phyloP scores from a whole-genome alignment of 805 yeast species.

The Wickerhamiella kazuoi region DNA sequence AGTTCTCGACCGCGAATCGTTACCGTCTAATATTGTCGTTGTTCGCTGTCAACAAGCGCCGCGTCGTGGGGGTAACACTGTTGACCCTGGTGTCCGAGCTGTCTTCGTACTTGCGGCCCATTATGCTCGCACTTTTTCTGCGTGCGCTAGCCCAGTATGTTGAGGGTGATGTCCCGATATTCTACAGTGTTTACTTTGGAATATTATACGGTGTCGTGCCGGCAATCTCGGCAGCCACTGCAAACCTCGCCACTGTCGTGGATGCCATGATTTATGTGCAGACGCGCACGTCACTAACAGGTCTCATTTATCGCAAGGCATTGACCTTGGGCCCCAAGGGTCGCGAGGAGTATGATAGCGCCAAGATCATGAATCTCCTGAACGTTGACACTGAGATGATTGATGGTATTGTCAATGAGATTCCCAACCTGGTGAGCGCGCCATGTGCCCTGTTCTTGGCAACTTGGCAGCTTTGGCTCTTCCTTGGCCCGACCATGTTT shows the following conservation, averaged over 20 bases:
- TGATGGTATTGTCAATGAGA: slow-evolving; percentile 55
- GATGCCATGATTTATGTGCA: slow-evolving; percentile 7
- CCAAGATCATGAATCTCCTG: slow-evolving; percentile 86
- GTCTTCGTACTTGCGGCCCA: slow-evolving; percentile 9
- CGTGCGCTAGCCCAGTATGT: slow-evolving; percentile 7
- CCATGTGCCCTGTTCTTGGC: slow-evolving; percentile 72
- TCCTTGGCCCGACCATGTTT: slow-evolving; percentile 80
- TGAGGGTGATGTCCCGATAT: slow-evolving; percentile 8
- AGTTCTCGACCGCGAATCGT: neutral
- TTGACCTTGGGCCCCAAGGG: slow-evolving; percentile 48
- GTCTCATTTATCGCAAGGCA: slow-evolving; percentile 53
- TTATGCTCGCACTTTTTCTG: slow-evolving; percentile 11
- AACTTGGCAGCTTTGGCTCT: slow-evolving; percentile 46
- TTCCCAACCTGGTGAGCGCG: slow-evolving; percentile 74
- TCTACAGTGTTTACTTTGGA: slow-evolving; percentile 11
- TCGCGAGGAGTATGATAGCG: slow-evolving; percentile 50
- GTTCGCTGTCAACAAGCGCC: neutral
- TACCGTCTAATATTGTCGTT: slow-evolving; percentile 11
- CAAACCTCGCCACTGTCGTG: slow-evolving; percentile 7
- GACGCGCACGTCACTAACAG: slow-evolving; percentile 30
- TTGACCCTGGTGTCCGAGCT: slow-evolving; percentile 6
- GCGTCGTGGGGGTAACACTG: slow-evolving; percentile 5
- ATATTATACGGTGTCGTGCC: slow-evolving; percentile 12
- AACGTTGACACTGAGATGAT: slow-evolving; percentile 81
- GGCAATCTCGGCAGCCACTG: slow-evolving; percentile 6